A percentile compares a stretch with the other conserved stretches of the same genome.
Evolutionary conservation across 306 rosid genomes (phyloP).

Genomic region (Cicer chorassanicum): DNA sequence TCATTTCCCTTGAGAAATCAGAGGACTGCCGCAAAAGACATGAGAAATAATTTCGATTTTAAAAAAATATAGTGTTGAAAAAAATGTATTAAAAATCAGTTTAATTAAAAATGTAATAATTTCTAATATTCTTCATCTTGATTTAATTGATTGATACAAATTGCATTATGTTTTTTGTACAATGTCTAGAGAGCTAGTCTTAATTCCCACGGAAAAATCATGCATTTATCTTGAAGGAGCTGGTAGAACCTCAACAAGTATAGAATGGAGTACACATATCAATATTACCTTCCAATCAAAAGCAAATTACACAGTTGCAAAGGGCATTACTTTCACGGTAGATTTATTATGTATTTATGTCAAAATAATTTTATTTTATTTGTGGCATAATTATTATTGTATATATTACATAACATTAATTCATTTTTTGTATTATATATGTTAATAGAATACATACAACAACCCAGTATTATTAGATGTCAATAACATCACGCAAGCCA

Average conservation of each 20-base stretch:
- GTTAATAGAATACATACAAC: conserved; percentile 52
- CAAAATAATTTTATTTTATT: background rate
- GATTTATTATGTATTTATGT: background rate
- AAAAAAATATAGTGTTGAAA: no score
- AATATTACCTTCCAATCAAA: conserved; percentile 33
- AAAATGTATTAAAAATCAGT: background rate
- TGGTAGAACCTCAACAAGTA: conserved; percentile 3
- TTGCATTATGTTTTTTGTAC: background rate
- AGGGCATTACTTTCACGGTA: conserved; percentile 39
- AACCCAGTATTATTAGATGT: background rate
- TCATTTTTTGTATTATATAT: background rate
- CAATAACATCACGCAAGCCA: conserved; percentile 34
- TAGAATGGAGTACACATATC: conserved; percentile 35
- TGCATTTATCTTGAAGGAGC: conserved; percentile 56
- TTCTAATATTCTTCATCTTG: background rate
- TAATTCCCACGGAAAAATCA: background rate
- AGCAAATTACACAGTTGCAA: conserved; percentile 33
- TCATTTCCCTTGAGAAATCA: background rate
- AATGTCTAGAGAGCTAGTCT: conserved; percentile 43
- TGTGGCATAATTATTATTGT: background rate
- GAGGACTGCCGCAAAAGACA: background rate
- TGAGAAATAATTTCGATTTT: background rate
- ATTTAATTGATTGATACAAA: background rate
- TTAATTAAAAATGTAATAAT: background rate
- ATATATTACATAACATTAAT: background rate